Evolutionary conservation across 345 rosid genomes (phyloP).

Genomic region (Theobroma cacao): DNA sequence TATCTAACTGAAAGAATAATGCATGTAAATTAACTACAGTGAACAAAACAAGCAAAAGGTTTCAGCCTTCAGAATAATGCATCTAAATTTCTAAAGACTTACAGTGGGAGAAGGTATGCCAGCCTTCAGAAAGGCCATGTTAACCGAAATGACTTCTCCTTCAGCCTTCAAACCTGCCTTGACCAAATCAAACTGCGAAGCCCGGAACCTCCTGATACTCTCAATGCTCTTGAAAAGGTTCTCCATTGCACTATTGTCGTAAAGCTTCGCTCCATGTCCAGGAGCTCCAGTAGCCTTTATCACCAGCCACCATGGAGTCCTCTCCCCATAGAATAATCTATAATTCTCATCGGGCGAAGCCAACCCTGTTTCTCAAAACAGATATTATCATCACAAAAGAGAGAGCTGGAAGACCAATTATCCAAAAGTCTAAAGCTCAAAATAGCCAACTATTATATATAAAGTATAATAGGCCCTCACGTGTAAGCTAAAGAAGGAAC

Average conservation of each 20-base stretch:
- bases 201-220: slow-evolving; percentile 77
- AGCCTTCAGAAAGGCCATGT: slow-evolving; percentile 78
- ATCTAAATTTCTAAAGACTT: slow-evolving; percentile 18
- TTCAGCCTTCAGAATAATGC: neutral
- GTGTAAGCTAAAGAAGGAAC: neutral
- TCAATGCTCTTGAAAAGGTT: slow-evolving; percentile 83
- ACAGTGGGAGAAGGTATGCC: slow-evolving; percentile 97
- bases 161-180: slow-evolving; percentile 80
- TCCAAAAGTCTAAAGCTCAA: neutral
- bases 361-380: slow-evolving; percentile 45
- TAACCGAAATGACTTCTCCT: slow-evolving; percentile 88
- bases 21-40: neutral
- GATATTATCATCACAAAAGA: neutral
- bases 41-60: neutral
- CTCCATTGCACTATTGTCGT: slow-evolving; percentile 90
- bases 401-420: neutral
- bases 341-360: slow-evolving; percentile 69
- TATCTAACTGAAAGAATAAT: neutral
- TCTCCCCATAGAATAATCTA: slow-evolving; percentile 76
- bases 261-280: slow-evolving; percentile 93
- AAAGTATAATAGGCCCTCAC: neutral
- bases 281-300: slow-evolving; percentile 93
- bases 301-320: slow-evolving; percentile 82
- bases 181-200: slow-evolving; percentile 84
- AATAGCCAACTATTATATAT: neutral